These are phyloP conservation scores for Neurospora sp. DNA, from an alignment of 495 filamentous ascomycete genomes.

Conservation along the genomic window DNA sequence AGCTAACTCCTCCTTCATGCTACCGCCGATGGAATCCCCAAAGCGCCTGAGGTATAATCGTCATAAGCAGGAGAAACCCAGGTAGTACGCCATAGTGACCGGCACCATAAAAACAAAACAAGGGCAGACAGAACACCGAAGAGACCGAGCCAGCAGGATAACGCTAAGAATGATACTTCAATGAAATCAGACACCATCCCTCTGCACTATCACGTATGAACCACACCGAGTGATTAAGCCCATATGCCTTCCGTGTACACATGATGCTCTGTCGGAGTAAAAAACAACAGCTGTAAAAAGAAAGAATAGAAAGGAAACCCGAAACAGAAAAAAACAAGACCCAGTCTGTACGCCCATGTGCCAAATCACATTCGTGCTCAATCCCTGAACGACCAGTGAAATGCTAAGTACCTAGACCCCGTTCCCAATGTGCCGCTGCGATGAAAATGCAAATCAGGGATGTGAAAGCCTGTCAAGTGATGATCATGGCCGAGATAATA, in stretches of 20 bases:
- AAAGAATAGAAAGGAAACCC: not conserved
- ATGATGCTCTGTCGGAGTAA: not conserved
- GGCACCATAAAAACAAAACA: not conserved
- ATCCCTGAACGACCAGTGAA: slow-evolving; percentile 11
- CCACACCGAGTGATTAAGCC: not conserved
- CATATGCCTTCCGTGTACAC: not conserved
- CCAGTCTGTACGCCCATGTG: not conserved
- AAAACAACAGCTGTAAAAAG: not conserved
- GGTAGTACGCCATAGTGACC: not conserved
- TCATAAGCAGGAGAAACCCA: not conserved
- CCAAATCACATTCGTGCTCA: not conserved
- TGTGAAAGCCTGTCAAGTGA: not conserved
- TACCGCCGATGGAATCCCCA: not conserved
- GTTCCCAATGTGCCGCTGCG: not conserved
- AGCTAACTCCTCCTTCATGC: not conserved
- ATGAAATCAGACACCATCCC: not conserved
- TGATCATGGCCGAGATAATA: not conserved
- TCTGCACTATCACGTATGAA: not conserved
- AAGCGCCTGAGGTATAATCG: not conserved
- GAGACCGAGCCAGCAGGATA: not conserved
- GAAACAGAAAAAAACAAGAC: slow-evolving; percentile 7
- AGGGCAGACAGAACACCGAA: not conserved
- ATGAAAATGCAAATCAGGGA: slow-evolving; percentile 2
- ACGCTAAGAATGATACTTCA: not conserved
- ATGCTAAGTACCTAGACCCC: slow-evolving; percentile 8